Evolutionary conservation across 208 protist genomes (phyloP).

Genomic region (Tritrichomonas foetus): DNA sequence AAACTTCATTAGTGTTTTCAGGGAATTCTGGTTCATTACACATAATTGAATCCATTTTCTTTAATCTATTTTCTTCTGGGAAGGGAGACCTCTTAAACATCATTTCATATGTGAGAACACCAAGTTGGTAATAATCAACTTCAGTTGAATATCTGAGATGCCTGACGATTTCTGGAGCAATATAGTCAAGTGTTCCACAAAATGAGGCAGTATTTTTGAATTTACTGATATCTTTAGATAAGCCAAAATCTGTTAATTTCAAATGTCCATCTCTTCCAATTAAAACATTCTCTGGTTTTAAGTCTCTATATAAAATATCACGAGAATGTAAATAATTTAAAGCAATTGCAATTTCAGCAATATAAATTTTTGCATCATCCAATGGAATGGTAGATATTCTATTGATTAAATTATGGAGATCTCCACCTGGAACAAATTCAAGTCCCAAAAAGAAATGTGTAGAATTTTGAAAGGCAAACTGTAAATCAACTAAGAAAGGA

Average conservation of each 20-base stretch:
- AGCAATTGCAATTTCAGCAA: neutral
- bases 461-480: too few species aligned
- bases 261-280: neutral
- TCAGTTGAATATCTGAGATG: neutral
- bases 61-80: too few species aligned
- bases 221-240: neutral
- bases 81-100: too few species aligned
- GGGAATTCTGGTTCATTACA: too few species aligned
- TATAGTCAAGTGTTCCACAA: neutral
- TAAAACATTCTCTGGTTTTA: slow-evolving; percentile 7
- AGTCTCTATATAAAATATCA: neutral
- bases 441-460: neutral
- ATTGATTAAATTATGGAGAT: neutral
- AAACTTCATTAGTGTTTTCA: too few species aligned
- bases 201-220: neutral
- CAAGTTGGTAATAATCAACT: neutral
- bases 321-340: neutral
- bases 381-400: neutral
- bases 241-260: neutral
- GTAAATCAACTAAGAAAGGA: too few species aligned
- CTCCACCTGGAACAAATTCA: neutral
- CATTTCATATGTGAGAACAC: neutral
- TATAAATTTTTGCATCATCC: too few species aligned
- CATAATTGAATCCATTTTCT: too few species aligned
- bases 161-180: neutral